Evolutionary conservation across 139 green algal genomes (phyloP).

Genomic region (Monoraphidium neglectum): DNA sequence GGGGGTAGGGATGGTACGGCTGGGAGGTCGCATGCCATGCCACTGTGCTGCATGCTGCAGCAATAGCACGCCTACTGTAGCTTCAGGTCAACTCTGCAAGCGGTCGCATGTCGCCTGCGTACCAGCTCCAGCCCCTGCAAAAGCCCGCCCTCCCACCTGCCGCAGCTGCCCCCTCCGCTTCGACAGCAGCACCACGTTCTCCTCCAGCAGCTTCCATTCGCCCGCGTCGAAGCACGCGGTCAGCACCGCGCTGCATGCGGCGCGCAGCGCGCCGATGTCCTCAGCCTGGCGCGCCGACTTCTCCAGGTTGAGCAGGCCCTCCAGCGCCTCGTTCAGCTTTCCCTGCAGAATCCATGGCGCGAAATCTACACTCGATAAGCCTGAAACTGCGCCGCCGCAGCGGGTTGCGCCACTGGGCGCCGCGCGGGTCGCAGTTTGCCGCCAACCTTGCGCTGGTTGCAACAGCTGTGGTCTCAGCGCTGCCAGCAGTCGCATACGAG

Average conservation of each 20-base stretch:
- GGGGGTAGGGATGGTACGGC: slow-evolving; percentile 2
- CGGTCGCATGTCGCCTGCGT: not conserved
- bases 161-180: slow-evolving; percentile 97
- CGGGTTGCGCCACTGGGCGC: too few species aligned
- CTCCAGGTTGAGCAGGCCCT: slow-evolving; percentile 85
- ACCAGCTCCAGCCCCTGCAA: not conserved
- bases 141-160: slow-evolving; percentile 57
- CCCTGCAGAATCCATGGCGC: slow-evolving; percentile 7
- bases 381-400: too few species aligned
- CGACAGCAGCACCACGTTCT: slow-evolving; percentile 93
- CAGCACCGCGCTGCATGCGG: slow-evolving; percentile 82
- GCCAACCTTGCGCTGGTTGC: too few species aligned
- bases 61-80: not conserved
- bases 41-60: not conserved
- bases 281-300: slow-evolving; percentile 83
- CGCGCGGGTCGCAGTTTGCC: too few species aligned
- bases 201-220: slow-evolving; percentile 91
- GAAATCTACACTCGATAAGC: too few species aligned
- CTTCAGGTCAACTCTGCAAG: too few species aligned
- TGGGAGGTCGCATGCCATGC: not conserved
- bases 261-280: slow-evolving; percentile 81
- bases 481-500: not conserved
- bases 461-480: too few species aligned
- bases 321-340: slow-evolving; percentile 56
- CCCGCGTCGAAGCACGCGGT: slow-evolving; percentile 70